A percentile compares a stretch with the other conserved stretches of the same genome.
These are phyloP conservation scores for Hypoxylon fuscum DNA, from an alignment of 495 filamentous ascomycete species.

Conservation along the genomic window DNA sequence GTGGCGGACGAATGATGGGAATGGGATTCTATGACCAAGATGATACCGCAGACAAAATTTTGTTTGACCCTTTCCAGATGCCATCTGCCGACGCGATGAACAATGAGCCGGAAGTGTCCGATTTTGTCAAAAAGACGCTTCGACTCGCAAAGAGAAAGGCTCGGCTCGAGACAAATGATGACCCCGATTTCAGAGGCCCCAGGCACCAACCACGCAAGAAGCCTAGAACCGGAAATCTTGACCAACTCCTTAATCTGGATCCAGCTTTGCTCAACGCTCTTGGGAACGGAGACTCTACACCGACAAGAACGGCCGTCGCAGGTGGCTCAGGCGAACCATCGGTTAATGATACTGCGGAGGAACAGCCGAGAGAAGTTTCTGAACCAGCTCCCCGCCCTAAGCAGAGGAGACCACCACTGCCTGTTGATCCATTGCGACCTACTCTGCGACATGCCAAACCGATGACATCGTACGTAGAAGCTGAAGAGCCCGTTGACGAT, in stretches of 20 bases:
- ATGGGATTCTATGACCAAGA: slow-evolving; percentile 65
- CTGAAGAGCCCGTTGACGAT: slow-evolving; percentile 49
- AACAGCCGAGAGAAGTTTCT: slow-evolving; percentile 21
- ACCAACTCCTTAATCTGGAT: slow-evolving; percentile 47
- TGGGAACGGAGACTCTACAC: slow-evolving; percentile 31
- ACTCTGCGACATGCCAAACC: slow-evolving; percentile 57
- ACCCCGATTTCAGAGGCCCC: slow-evolving; percentile 56
- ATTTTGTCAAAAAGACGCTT: slow-evolving; percentile 58
- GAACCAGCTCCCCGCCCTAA: slow-evolving; percentile 18
- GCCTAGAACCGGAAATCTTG: slow-evolving; percentile 45
- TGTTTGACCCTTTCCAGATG: slow-evolving; percentile 59
- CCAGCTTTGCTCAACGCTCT: slow-evolving; percentile 43
- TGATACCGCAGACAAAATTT: slow-evolving; percentile 58
- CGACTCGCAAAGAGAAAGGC: slow-evolving; percentile 57
- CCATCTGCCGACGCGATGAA: slow-evolving; percentile 52
- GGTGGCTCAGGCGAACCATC: slow-evolving; percentile 6
- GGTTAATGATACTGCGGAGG: slow-evolving; percentile 5
- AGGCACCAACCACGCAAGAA: slow-evolving; percentile 50
- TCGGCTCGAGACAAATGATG: slow-evolving; percentile 54
- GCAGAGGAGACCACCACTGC: slow-evolving; percentile 22
- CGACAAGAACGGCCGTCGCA: slow-evolving; percentile 2
- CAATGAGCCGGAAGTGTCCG: slow-evolving; percentile 54
- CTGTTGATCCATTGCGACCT: slow-evolving; percentile 46
- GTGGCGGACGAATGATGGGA: slow-evolving; percentile 60
- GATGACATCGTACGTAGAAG: slow-evolving; percentile 50